Conservation (phyloP, 345 rosid genomes). For the Populus nigra region DNA sequence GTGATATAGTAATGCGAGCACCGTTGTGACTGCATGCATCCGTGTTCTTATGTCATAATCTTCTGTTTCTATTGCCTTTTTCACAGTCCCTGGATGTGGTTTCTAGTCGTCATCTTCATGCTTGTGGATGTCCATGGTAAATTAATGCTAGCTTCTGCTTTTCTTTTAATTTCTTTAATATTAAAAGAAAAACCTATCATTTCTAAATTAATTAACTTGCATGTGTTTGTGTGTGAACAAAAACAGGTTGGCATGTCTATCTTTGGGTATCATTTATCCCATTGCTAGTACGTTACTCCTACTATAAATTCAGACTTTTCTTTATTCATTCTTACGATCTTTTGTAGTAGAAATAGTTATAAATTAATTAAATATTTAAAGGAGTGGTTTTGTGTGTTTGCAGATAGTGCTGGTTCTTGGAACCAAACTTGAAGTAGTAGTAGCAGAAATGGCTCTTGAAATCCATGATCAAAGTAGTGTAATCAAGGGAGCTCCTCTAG, state of each 20-base stretch:
- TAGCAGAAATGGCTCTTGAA: slow-evolving; percentile 51
- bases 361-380: too few relatives aligned
- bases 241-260: slow-evolving; percentile 30
- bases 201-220: not conserved
- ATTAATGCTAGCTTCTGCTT: not conserved
- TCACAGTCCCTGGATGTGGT: slow-evolving; percentile 37
- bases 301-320: not conserved
- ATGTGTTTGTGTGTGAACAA: not conserved
- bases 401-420: slow-evolving; percentile 53
- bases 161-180: not conserved
- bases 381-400: not conserved
- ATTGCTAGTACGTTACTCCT: slow-evolving; percentile 5
- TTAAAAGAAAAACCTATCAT: not conserved
- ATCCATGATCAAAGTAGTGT: slow-evolving; percentile 31
- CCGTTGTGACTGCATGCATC: too few relatives aligned
- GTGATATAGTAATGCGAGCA: too few relatives aligned
- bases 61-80: not conserved
- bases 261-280: slow-evolving; percentile 28
- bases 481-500: slow-evolving; percentile 47
- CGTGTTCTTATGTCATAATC: too few relatives aligned
- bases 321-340: not conserved
- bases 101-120: slow-evolving; percentile 30
- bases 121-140: slow-evolving; percentile 34
- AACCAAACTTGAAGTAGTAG: slow-evolving; percentile 53
- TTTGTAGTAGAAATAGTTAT: too few relatives aligned